phyloP scores from a whole-genome alignment of 2,329 filamentous ascomycete genomes.

The Amesomyces nigricolor region DNA sequence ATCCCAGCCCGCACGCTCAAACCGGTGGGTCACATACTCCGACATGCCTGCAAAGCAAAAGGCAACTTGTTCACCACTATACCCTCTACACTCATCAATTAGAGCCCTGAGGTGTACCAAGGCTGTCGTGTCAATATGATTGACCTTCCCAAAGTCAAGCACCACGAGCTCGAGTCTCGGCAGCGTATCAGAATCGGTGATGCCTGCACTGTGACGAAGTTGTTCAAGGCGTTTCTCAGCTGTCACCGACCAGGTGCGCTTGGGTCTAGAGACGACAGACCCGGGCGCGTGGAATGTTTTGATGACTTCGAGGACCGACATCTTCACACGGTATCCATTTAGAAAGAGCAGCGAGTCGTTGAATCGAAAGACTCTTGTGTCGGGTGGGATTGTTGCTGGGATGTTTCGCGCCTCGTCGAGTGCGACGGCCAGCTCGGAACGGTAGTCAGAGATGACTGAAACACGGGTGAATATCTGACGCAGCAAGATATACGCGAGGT shows the following conservation, averaged over 20 bases:
- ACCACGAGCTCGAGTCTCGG: conserved; percentile 44
- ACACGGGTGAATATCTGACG: conserved; percentile 50
- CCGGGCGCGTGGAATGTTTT: conserved; percentile 41
- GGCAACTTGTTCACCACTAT: conserved; percentile 41
- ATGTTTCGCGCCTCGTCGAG: conserved; percentile 25
- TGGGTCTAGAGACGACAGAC: conserved; percentile 29
- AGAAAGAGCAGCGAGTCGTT: conserved; percentile 55
- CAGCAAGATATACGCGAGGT: conserved; percentile 54
- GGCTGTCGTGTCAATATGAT: conserved; percentile 50
- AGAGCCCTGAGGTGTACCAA: conserved; percentile 45
- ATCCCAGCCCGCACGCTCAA: conserved; percentile 34
- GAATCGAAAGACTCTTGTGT: conserved; percentile 52
- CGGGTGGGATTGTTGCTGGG: conserved; percentile 33
- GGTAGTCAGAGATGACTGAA: conserved; percentile 27
- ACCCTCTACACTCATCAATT: conserved; percentile 43
- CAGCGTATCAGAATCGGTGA: conserved; percentile 30
- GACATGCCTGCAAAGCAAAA: conserved; percentile 46
- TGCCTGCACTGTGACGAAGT: conserved; percentile 38
- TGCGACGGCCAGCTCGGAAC: conserved; percentile 26
- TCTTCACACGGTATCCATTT: conserved; percentile 51
- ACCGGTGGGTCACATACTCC: conserved; percentile 36
- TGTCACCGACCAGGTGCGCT: conserved; percentile 51
- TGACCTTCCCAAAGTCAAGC: conserved; percentile 47
- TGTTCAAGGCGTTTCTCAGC: conserved; percentile 42
- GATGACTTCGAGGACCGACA: conserved; percentile 44